These are phyloP conservation scores for Apiospora rasikravindrae DNA, from an alignment of 2,329 filamentous ascomycete genomes.

Conservation along the genomic window DNA sequence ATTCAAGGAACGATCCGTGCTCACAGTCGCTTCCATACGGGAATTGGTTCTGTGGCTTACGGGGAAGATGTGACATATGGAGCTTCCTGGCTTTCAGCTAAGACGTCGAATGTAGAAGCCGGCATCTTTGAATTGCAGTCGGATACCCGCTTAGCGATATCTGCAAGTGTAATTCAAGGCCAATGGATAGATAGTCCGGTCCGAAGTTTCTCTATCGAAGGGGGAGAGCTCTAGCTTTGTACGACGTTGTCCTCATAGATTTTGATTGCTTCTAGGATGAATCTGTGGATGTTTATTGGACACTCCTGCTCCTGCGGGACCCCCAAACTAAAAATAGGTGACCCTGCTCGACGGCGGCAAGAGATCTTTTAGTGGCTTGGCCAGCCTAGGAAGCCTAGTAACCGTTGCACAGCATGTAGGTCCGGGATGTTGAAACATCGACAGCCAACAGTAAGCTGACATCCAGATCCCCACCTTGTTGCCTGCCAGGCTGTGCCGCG, in stretches of 20 bases:
- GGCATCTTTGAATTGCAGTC: not conserved
- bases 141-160: not conserved
- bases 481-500: not conserved
- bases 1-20: not conserved
- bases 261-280: not conserved
- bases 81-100: not conserved
- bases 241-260: not conserved
- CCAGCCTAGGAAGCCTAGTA: not conserved
- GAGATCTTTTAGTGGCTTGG: not conserved
- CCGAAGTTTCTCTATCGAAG: not conserved
- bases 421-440: not conserved
- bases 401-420: not conserved
- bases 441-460: not conserved
- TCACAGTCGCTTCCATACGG: not conserved
- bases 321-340: not conserved
- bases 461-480: not conserved
- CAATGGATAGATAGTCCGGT: not conserved
- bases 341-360: not conserved
- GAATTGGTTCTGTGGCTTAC: not conserved
- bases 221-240: too few relatives aligned
- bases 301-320: not conserved
- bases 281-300: not conserved
- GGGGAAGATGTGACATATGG: not conserved
- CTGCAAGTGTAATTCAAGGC: not conserved
- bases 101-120: not conserved